These are phyloP conservation scores for Penicillium ucsense DNA, from an alignment of 495 filamentous ascomycete species.

Conservation along the genomic window DNA sequence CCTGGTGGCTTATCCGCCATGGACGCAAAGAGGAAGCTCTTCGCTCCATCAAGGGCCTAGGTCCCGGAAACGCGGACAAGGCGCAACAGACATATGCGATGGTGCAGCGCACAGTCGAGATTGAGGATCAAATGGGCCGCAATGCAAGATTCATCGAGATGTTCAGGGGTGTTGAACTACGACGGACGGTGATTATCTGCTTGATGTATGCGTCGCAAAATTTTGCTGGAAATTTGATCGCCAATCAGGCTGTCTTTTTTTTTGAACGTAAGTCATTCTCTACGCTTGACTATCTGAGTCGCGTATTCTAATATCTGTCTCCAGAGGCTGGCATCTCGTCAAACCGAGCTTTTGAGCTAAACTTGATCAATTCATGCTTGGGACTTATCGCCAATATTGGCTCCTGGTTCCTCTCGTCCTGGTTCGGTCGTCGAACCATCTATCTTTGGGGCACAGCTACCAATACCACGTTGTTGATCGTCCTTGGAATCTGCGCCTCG, in stretches of 20 bases:
- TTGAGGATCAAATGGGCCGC: constrained; percentile 51
- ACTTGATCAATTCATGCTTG: constrained; percentile 29
- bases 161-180: constrained; percentile 56
- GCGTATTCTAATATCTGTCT: constrained; percentile 2
- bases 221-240: constrained; percentile 21
- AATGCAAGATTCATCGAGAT: constrained; percentile 52
- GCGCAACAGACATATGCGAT: constrained; percentile 58
- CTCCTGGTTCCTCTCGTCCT: constrained; percentile 20
- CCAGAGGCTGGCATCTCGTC: constrained; percentile 18
- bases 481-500: constrained; percentile 39
- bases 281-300: background rate
- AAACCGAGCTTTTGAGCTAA: constrained; percentile 23
- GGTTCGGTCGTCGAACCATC: constrained; percentile 38
- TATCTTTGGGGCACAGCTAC: constrained; percentile 34
- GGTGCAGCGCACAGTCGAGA: constrained; percentile 62
- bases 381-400: constrained; percentile 23
- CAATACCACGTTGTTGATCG: constrained; percentile 20
- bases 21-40: constrained; percentile 54
- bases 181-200: constrained; percentile 58
- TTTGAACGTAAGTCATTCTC: constrained; percentile 15
- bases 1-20: constrained; percentile 47
- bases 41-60: constrained; percentile 51
- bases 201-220: constrained; percentile 41
- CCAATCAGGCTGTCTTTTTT: constrained; percentile 20
- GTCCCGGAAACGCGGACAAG: constrained; percentile 43